These are phyloP conservation scores for Licmophora abbreviata DNA, from an alignment of 108 stramenopile genomes.

Conservation along the genomic window DNA sequence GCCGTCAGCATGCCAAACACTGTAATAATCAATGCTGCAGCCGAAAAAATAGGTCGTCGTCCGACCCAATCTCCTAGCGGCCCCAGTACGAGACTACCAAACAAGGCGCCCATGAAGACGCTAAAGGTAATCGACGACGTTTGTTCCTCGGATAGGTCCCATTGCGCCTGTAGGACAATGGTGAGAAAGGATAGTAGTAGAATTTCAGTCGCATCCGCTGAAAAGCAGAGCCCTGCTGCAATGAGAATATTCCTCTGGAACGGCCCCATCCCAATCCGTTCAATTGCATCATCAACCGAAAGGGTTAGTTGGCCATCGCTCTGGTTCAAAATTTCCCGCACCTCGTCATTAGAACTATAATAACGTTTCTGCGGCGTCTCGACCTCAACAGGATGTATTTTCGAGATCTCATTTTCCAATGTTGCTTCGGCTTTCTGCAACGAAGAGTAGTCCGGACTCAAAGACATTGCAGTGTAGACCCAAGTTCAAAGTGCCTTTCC, in stretches of 20 bases:
- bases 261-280: slow-evolving; percentile 53
- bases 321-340: too few relatives aligned
- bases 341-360: too few relatives aligned
- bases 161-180: slow-evolving; percentile 51
- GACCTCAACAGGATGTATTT: too few relatives aligned
- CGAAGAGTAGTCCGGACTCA: too few relatives aligned
- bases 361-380: too few relatives aligned
- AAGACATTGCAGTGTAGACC: too few relatives aligned
- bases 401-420: too few relatives aligned
- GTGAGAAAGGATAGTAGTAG: slow-evolving; percentile 65
- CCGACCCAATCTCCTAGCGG: slow-evolving; percentile 69
- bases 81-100: slow-evolving; percentile 71
- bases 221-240: slow-evolving; percentile 78
- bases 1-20: slow-evolving; percentile 60
- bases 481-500: too few relatives aligned
- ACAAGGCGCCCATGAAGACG: slow-evolving; percentile 69
- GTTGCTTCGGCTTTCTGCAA: too few relatives aligned
- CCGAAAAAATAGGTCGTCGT: slow-evolving; percentile 62
- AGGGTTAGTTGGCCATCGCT: too few relatives aligned
- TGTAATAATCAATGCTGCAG: slow-evolving; percentile 42
- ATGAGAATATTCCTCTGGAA: slow-evolving; percentile 58
- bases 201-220: slow-evolving; percentile 77
- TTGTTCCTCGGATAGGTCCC: slow-evolving; percentile 47
- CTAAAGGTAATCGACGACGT: slow-evolving; percentile 49
- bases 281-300: slow-evolving; percentile 67